Evolutionary conservation across 257 asterid genomes (phyloP), one percentile per base, ranked within the genome.

Genomic region (Solanum sejunctum): DNA sequence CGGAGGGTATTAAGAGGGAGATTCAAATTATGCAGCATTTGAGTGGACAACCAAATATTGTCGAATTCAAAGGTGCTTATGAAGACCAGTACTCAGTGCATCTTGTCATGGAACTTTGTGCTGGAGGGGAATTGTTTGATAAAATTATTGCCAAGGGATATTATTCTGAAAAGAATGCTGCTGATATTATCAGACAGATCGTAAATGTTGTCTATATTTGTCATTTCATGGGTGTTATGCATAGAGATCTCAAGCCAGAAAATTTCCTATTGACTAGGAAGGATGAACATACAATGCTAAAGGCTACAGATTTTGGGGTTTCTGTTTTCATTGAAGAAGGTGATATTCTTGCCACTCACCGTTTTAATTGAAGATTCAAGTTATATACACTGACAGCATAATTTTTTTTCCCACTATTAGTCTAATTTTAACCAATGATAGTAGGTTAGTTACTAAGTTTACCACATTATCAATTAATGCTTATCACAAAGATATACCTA

Each of bases 211-310:
- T 94, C 23, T 93, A 93, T 83, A 95, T 93, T 84, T 94, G 98
- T 85, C 97, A 94, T 86, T 94, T 94, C 80, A 88, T 94, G 94
- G 98, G 98, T 80, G 98, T 94, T 87, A 89, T 94, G 94, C 98
- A 94, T 88, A 91, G 98, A 89, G 98, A 94, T 92, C 95, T 94
- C 61, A 94, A 94, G 90, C 98, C 98, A 0, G 98, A 94, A 92
- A 94, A 94, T 87, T 94, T 94, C 93, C 91, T 94, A 90, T 91
- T 94, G 18, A 90, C 95, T 12, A 93, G 92, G 73, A 93, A 94
- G 93, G 92, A 90, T 54, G 92, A 90, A 12, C 91, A 89, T 80
- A 94, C 94, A 10, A 94, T 89, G 94, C 77, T 94, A 10, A 94
- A 94, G 75, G 97, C 97, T 0, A 94, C 97, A 54, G 98, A 93